These are phyloP conservation scores for Pseudopyricularia cyperi DNA, from an alignment of 2,329 filamentous ascomycete genomes.

Conservation along the genomic window DNA sequence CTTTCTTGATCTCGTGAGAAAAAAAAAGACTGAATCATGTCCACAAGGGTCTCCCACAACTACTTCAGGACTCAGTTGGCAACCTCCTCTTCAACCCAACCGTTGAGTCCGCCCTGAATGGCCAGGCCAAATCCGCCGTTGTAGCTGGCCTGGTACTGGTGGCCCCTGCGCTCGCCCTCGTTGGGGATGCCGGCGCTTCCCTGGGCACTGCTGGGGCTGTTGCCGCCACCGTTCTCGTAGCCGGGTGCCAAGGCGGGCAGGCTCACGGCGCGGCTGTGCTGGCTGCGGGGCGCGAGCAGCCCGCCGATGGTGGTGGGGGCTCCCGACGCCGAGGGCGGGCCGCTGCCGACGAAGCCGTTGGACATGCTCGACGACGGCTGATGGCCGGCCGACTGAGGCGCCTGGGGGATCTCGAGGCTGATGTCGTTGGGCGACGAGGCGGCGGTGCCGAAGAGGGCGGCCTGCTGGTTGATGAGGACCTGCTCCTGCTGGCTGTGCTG, in stretches of 20 bases:
- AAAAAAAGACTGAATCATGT: no score
- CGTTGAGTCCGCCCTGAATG: constrained; percentile 51
- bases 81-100: constrained; percentile 56
- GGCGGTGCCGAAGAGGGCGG: constrained; percentile 65
- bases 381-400: constrained; percentile 42
- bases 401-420: constrained; percentile 44
- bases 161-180: constrained; percentile 45
- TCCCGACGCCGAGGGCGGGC: constrained; percentile 20
- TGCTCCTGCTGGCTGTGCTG: constrained; percentile 67
- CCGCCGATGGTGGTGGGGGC: constrained; percentile 60
- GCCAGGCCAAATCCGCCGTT: constrained; percentile 45
- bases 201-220: constrained; percentile 32
- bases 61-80: constrained; percentile 30
- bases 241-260: constrained; percentile 59
- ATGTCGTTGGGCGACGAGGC: constrained; percentile 45
- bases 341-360: constrained; percentile 45
- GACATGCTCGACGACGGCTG: constrained; percentile 54
- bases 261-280: constrained; percentile 74
- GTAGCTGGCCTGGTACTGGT: constrained; percentile 53
- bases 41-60: neutral
- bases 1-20: neutral
- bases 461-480: constrained; percentile 62
- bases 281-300: constrained; percentile 57
- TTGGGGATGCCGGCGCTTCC: constrained; percentile 10
- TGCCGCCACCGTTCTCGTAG: constrained; percentile 46